Evolutionary conservation across 2,329 filamentous ascomycete species (phyloP).

Genomic region (Phyllosticta capitalensis): DNA sequence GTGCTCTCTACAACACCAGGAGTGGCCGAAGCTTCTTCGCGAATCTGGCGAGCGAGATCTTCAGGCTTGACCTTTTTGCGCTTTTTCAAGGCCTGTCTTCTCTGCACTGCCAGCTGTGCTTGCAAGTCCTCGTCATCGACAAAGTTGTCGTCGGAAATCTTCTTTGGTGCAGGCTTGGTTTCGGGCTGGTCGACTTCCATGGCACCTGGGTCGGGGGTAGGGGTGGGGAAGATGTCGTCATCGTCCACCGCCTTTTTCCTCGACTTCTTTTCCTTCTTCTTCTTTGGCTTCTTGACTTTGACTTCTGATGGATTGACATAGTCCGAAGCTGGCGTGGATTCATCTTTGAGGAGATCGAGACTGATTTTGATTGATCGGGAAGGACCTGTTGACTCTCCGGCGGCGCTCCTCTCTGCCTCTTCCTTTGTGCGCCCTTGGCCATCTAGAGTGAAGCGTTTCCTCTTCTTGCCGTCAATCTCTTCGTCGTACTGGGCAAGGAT

Average conservation of each 20-base stretch:
- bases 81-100: conserved; percentile 79
- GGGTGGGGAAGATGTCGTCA: conserved; percentile 40
- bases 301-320: conserved; percentile 80
- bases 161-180: conserved; percentile 31
- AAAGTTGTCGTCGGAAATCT: conserved; percentile 59
- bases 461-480: conserved; percentile 83
- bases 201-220: conserved; percentile 29
- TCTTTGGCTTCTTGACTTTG: conserved; percentile 92
- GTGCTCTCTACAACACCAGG: conserved; percentile 49
- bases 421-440: conserved; percentile 57
- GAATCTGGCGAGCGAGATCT: conserved; percentile 73
- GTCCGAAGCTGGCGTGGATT: conserved; percentile 61
- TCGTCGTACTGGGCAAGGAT: conserved; percentile 92
- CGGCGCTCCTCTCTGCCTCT: conserved; percentile 51
- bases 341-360: conserved; percentile 60
- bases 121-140: conserved; percentile 92
- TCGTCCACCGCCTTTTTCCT: conserved; percentile 60
- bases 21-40: conserved; percentile 48
- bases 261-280: conserved; percentile 64
- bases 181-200: conserved; percentile 66
- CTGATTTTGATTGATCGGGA: conserved; percentile 61
- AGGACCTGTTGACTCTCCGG: conserved; percentile 42
- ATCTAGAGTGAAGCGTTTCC: conserved; percentile 79
- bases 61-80: conserved; percentile 79
- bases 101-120: conserved; percentile 71